Conservation (phyloP, 768 basidiomycete species). For the Macrolepiota dolichaula region DNA sequence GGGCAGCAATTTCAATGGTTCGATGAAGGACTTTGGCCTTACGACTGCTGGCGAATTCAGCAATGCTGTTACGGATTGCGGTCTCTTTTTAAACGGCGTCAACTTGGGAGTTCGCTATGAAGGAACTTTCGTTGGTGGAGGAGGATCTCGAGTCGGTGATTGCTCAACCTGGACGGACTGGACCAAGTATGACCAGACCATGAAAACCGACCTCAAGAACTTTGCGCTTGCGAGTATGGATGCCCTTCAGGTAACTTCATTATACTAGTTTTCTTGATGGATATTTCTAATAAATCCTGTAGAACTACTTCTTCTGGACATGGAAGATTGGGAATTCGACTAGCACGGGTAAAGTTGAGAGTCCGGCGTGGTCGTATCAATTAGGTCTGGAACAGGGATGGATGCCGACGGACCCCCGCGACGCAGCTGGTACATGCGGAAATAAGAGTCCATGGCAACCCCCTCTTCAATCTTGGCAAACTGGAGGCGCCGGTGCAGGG, state of each 20-base stretch:
- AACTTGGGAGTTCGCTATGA: slow-evolving; percentile 84
- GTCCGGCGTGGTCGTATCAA: slow-evolving; percentile 91
- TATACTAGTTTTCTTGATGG: not conserved
- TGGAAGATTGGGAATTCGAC: slow-evolving; percentile 94
- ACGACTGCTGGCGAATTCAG: slow-evolving; percentile 87
- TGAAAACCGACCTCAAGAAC: slow-evolving; percentile 62
- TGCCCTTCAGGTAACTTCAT: slow-evolving; percentile 66
- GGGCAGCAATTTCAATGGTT: slow-evolving; percentile 68
- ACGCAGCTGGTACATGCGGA: slow-evolving; percentile 70
- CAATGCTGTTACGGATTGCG: slow-evolving; percentile 83
- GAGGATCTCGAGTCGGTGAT: slow-evolving; percentile 45
- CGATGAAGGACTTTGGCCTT: slow-evolving; percentile 78
- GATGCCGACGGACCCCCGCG: slow-evolving; percentile 88
- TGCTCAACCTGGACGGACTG: slow-evolving; percentile 77
- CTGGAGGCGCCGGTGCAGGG: slow-evolving; percentile 72
- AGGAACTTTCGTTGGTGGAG: slow-evolving; percentile 54
- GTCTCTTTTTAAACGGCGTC: slow-evolving; percentile 75
- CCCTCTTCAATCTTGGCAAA: slow-evolving; percentile 66
- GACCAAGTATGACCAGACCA: slow-evolving; percentile 54
- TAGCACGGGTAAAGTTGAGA: slow-evolving; percentile 63
- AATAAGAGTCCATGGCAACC: slow-evolving; percentile 52
- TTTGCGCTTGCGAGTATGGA: slow-evolving; percentile 91
- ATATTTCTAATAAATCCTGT: slow-evolving; percentile 11
- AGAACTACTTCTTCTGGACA: slow-evolving; percentile 99
- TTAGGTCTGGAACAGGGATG: slow-evolving; percentile 89